These are phyloP conservation scores for Warburgia ugandensis DNA, from an alignment of 164 flowering plant species.

Conservation along the genomic window DNA sequence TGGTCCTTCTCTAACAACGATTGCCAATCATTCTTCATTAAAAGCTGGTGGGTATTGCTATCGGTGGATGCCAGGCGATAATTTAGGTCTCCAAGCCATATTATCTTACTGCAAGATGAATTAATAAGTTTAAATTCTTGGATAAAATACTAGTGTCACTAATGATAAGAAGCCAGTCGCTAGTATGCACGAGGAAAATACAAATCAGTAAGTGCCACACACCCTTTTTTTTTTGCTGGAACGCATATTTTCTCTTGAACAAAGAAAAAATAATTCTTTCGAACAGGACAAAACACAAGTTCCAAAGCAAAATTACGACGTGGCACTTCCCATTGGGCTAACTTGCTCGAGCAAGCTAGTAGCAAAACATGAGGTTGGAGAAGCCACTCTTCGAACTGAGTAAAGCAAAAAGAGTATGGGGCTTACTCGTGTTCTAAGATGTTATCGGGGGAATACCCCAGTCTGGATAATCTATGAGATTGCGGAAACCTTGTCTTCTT, in stretches of 20 bases:
- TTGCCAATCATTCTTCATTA: slow-evolving; percentile 63
- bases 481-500: slow-evolving; percentile 61
- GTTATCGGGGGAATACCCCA: slow-evolving; percentile 32
- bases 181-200: too few relatives aligned
- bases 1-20: slow-evolving; percentile 76
- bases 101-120: slow-evolving; percentile 39
- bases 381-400: too few relatives aligned
- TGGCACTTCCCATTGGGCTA: too few relatives aligned
- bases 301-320: too few relatives aligned
- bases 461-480: slow-evolving; percentile 20
- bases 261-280: too few relatives aligned
- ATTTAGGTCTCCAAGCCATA: slow-evolving; percentile 92
- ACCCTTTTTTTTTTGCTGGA: too few relatives aligned
- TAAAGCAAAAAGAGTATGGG: too few relatives aligned
- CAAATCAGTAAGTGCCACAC: too few relatives aligned
- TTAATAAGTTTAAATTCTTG: background rate
- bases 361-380: too few relatives aligned
- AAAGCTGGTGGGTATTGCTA: slow-evolving; percentile 38
- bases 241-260: too few relatives aligned
- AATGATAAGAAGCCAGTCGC: background rate
- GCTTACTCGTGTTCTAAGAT: slow-evolving; percentile 49
- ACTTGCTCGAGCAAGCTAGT: too few relatives aligned
- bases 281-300: too few relatives aligned
- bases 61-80: slow-evolving; percentile 52
- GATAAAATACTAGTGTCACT: background rate